Base-by-base conservation (phyloP, 2,329 filamentous ascomycete genomes). In the Ascochyta clinopodiicola region DNA sequence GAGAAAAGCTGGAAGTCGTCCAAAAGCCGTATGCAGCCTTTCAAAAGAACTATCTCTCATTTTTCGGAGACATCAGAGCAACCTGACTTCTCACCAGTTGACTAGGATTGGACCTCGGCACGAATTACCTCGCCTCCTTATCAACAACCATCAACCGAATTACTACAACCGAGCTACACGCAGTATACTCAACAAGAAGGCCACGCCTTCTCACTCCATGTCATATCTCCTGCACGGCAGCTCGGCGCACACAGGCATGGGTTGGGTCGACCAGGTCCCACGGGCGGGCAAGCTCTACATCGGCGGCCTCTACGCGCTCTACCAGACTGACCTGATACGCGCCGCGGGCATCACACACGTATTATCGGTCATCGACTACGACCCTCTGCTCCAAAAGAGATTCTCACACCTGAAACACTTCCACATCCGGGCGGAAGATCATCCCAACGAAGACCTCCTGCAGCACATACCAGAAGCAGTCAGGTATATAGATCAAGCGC, bases 301-400 rank as follows among this genome's bases (percentile, higher is more conserved):
- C 44, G 77, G 77, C 53, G 77, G 77, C 27, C 65, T 79, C 3
- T 73, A 77, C 52, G 77, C 76, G 1, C 62, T 79, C 2, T 78
- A 78, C 59, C 73, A 77, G 55, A 71, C 70, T 2, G 68, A 75
- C 56, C 65, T 77, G 8, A 70, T 75, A 45, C 49, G 57, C 9
- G 59, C 62, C 3, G 69, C 69, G 2, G 64, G 66, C 4, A 71
- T 75, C 17, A 75, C 72, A 0, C 71, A 75, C 34, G 70, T 75
- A 0, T 52, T 74, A 1, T 68, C 63, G 0, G 67, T 74, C 9
- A 70, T 75, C 3, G 70, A 75, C 34, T 74, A 74, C 47, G 70
- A 72, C 12, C 63, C 69, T 0, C 22, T 66, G 29, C 59, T 73
- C 0, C 61, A 64, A 13, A 65, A 71, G 5, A 56, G 62, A 13